phyloP scores from a whole-genome alignment of 129 eudicot species.

The Lactuca sativa region DNA sequence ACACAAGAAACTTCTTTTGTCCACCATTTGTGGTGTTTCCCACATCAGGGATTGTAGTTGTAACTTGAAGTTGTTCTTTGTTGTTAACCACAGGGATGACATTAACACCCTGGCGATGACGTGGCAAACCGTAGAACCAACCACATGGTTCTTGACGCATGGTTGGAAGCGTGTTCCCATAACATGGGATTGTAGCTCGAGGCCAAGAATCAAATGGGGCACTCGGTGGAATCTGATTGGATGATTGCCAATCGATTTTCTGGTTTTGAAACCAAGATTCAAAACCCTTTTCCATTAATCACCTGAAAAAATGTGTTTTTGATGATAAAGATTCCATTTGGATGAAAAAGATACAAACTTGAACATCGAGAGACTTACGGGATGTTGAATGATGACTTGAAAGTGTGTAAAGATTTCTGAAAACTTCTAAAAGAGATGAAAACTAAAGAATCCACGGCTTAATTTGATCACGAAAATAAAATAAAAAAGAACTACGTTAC shows the following conservation, averaged over 20 bases:
- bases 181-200: constrained; percentile 34
- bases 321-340: constrained; percentile 9
- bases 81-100: constrained; percentile 37
- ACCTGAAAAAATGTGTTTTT: constrained; percentile 33
- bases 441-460: constrained; percentile 59
- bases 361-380: constrained; percentile 30
- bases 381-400: constrained; percentile 16
- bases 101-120: constrained; percentile 27
- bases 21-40: constrained; percentile 15
- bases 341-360: constrained; percentile 22
- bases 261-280: constrained; percentile 55
- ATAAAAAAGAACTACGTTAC: constrained; percentile 71
- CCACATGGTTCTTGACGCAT: constrained; percentile 39
- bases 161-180: constrained; percentile 33
- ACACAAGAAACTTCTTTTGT: constrained; percentile 70
- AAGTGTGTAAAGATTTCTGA: constrained; percentile 29
- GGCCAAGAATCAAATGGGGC: constrained; percentile 38
- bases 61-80: constrained; percentile 32
- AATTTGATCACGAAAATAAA: constrained; percentile 37
- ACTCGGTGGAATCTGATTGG: constrained; percentile 35
- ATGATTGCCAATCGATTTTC: constrained; percentile 26
- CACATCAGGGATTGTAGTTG: constrained; percentile 9
- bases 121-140: constrained; percentile 53
- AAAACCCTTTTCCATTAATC: constrained; percentile 69
- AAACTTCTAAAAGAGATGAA: constrained; percentile 40